These are phyloP conservation scores for Tylopilus intermedius DNA, from an alignment of 768 basidiomycete genomes.

Conservation along the genomic window DNA sequence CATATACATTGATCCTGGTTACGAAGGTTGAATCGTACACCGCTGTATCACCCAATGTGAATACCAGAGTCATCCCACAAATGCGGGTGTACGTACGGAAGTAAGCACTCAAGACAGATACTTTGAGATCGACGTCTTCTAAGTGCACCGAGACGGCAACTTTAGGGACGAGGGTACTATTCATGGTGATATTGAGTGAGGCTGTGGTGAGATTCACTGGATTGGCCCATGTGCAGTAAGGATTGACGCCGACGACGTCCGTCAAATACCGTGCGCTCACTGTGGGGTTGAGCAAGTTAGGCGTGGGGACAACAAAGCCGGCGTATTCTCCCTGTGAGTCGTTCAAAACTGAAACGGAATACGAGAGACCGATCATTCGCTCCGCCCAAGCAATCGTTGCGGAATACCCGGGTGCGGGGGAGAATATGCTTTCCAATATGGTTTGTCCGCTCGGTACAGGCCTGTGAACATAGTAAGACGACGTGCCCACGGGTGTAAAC, in stretches of 20 bases:
- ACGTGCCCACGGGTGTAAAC: neutral
- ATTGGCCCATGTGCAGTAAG: slow-evolving; percentile 20
- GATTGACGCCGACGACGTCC: slow-evolving; percentile 19
- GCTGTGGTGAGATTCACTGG: slow-evolving; percentile 13
- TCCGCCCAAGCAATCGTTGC: slow-evolving; percentile 17
- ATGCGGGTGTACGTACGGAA: slow-evolving; percentile 10
- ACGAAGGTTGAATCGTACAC: slow-evolving; percentile 4
- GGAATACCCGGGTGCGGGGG: slow-evolving; percentile 6
- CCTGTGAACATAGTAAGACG: slow-evolving; percentile 2
- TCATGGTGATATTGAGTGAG: slow-evolving; percentile 17
- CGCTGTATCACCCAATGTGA: slow-evolving; percentile 3
- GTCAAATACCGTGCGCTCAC: slow-evolving; percentile 21
- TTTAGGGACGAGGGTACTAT: slow-evolving; percentile 2
- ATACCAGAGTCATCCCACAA: too few species aligned
- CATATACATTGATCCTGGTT: slow-evolving; percentile 12
- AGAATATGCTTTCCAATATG: neutral
- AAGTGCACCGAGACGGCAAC: slow-evolving; percentile 7
- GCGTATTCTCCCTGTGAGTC: slow-evolving; percentile 11
- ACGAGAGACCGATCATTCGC: slow-evolving; percentile 10
- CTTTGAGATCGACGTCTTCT: slow-evolving; percentile 7
- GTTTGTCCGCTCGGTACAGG: slow-evolving; percentile 4
- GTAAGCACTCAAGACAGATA: slow-evolving; percentile 12
- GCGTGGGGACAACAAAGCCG: slow-evolving; percentile 9
- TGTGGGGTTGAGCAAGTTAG: slow-evolving; percentile 9
- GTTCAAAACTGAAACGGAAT: slow-evolving; percentile 9